phyloP scores from a whole-genome alignment of 257 asterid genomes.

The Ocimum tenuiflorum region DNA sequence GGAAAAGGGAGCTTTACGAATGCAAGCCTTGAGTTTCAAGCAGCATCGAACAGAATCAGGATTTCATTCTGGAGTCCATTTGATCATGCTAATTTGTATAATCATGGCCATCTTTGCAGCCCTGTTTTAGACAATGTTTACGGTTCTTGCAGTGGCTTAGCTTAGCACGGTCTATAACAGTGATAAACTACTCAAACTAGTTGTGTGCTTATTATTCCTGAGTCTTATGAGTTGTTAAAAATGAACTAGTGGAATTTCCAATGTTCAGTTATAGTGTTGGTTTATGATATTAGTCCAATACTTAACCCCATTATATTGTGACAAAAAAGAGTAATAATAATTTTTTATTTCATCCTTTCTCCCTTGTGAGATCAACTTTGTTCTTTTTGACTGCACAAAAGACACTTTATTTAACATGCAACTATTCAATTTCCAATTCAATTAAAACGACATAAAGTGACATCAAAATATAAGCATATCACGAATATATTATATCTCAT shows the following conservation, averaged over 20 bases:
- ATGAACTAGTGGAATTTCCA: background rate
- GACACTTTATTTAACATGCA: background rate
- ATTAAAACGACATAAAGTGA: background rate
- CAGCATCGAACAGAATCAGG: conserved; percentile 36
- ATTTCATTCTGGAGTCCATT: conserved; percentile 48
- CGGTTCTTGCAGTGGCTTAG: conserved; percentile 38
- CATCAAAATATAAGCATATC: background rate
- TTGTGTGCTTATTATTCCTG: background rate
- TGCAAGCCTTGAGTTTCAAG: conserved; percentile 43
- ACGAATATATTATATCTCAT: background rate
- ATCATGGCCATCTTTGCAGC: conserved; percentile 54
- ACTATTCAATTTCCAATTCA: background rate
- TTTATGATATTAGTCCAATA: background rate
- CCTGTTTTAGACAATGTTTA: conserved; percentile 65
- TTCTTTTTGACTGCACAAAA: background rate
- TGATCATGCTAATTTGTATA: conserved; percentile 50
- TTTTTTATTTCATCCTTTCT: background rate
- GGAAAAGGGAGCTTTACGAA: conserved; percentile 54
- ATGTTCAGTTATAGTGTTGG: background rate
- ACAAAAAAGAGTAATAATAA: background rate
- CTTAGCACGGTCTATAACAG: background rate
- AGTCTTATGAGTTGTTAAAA: background rate
- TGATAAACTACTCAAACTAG: background rate
- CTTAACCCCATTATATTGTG: background rate
- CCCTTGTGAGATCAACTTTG: background rate